Evolutionary conservation across 495 filamentous ascomycete species (phyloP), one percentile per base, ranked within the genome.

Genomic region (Monascus purpureus): DNA sequence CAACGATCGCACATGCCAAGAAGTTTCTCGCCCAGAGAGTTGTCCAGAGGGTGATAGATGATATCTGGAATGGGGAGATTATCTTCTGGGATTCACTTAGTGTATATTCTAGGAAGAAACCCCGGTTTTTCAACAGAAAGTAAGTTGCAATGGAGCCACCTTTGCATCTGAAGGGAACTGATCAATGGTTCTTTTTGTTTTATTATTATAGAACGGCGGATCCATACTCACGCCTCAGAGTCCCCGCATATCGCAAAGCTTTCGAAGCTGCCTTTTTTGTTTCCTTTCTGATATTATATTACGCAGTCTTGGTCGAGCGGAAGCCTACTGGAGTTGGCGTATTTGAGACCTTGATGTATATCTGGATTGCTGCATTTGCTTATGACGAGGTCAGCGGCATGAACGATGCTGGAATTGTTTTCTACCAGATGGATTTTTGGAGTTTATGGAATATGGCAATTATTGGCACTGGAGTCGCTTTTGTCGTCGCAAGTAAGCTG

Each of bases 401-500:
- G 42, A 67, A 73, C 28, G 86, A 93, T 57, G 82, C 84, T 6
- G 86, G 86, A 0, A 43, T 78, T 12, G 55, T 82, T 17, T 86
- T 94, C 50, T 94, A 93, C 45, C 73, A 78, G 12, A 72, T 78
- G 28, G 85, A 92, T 46, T 81, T 94, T 35, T 95, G 87, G 86
- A 88, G 78, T 41, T 48, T 82, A 14, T 94, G 87, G 66, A 88
- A 95, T 47, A 49, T 93, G 35, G 73, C 72, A 24, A 93, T 95
- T 41, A 88, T 94, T 17, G 55, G 69, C n/a, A 82, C 87, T 14
- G 87, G 85, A 2, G 45, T 77, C 23, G 65, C 70, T 8, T 95
- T 82, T 54, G 65, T 84, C 19, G 53, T 78, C 16, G 49, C 75
- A 18, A 67, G 85, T 86, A 66, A 66, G 77, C 64, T 37, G 39